Base-by-base conservation (phyloP, 2,329 filamentous ascomycete genomes). In the Tolypocladium cylindrosporum region DNA sequence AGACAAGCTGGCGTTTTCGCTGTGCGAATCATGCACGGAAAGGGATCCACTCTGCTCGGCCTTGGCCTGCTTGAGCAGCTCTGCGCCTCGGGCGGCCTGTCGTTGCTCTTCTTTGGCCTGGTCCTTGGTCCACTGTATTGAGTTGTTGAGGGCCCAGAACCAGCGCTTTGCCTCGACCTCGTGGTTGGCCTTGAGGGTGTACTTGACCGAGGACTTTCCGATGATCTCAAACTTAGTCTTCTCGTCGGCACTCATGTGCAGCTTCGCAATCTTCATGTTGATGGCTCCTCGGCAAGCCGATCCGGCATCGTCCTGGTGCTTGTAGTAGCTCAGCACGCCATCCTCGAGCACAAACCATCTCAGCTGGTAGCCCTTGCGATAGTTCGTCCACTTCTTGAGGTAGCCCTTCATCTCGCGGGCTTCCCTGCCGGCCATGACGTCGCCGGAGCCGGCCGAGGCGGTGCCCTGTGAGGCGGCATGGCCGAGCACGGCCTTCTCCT, bases 351-450 rank as follows among this genome's bases (percentile, higher is more conserved):
- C 94, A 69, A 99, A 99, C 92, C 93, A 99, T 60, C 94, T 83
- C 62, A 99, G 74, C 75, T 99, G 96, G 76, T 97, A 99, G 10
- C 94, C 94, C 69, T 90, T 92, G 27, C 93, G 92, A 71, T 99
- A 99, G 71, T 99, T 99, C 54, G 94, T 99, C 94, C 94, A 99
- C 72, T 99, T 99, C 76, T 97, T 97, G 58, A 99, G 79, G 71
- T 97, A 99, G 8, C 94, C 94, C 76, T 96, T 97, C 90, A 99
- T 97, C 74, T 97, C 93, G 54, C 92, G 83, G 21, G 90, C 89
- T 68, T 99, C 94, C 64, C 93, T 91, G 19, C 89, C 88, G 34
- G 88, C 89, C 59, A 86, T 71, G 24, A 83, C 77, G 63, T 89
- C 82, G 11, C 80, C 77, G 19, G 85, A 78, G 1, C 76, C 73